These are phyloP conservation scores for Climacium dendroides DNA, from an alignment of 225 moss, liverwort and hornwort genomes.

Conservation along the genomic window DNA sequence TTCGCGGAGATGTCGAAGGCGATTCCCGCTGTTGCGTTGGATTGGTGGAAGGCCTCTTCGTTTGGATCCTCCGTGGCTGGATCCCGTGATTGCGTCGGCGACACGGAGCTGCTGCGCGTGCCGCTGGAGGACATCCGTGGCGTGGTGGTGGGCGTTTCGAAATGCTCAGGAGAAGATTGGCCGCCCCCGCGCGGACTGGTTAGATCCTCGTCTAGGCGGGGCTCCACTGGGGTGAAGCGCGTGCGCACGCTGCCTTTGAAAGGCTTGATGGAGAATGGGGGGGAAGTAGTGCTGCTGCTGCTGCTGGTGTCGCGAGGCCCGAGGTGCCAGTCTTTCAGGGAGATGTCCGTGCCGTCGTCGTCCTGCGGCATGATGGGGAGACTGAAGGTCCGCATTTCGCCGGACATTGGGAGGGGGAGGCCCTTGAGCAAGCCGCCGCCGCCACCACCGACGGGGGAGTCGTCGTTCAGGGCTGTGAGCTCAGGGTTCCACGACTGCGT, in stretches of 20 bases:
- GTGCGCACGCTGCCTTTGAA: slow-evolving; percentile 36
- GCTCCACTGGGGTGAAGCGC: slow-evolving; percentile 26
- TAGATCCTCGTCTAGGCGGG: slow-evolving; percentile 17
- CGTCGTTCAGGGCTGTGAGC: not conserved
- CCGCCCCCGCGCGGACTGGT: slow-evolving; percentile 2
- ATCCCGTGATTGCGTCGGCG: not conserved
- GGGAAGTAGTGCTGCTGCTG: not conserved
- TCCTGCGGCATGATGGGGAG: slow-evolving; percentile 6
- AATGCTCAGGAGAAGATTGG: slow-evolving; percentile 20
- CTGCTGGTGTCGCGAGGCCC: not conserved
- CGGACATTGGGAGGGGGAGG: not conserved
- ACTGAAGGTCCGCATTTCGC: slow-evolving; percentile 26
- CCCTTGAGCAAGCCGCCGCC: slow-evolving; percentile 16
- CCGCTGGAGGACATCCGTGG: slow-evolving; percentile 15
- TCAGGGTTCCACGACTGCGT: slow-evolving; percentile 26
- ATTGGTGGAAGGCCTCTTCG: not conserved
- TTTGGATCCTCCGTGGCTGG: not conserved
- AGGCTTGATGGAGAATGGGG: slow-evolving; percentile 12
- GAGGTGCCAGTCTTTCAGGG: slow-evolving; percentile 41
- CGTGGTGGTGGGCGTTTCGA: slow-evolving; percentile 24
- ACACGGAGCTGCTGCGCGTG: slow-evolving; percentile 12
- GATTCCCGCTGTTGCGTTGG: not conserved
- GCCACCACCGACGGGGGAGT: not conserved
- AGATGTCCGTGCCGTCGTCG: slow-evolving; percentile 35
- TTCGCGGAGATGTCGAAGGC: slow-evolving; percentile 13